Conservation (phyloP, 129 eudicot species). For the Saposhnikovia divaricata region DNA sequence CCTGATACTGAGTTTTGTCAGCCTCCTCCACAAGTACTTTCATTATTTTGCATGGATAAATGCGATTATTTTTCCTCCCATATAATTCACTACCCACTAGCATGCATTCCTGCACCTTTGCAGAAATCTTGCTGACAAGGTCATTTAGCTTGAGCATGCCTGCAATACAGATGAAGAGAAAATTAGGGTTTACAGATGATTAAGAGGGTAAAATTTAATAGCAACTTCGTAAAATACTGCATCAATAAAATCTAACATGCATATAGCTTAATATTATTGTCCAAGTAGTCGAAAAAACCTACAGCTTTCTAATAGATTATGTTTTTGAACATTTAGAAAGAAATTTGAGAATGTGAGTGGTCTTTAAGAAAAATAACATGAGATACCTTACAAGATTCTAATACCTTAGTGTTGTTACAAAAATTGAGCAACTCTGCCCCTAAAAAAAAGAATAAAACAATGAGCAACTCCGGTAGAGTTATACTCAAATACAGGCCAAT, state of each 20-base stretch:
- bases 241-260: background rate
- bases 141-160: conserved; percentile 82
- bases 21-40: conserved; percentile 52
- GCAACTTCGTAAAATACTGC: background rate
- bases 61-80: conserved; percentile 61
- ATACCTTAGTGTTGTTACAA: background rate
- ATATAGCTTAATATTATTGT: background rate
- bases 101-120: conserved; percentile 50
- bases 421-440: background rate
- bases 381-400: background rate
- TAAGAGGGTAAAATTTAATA: background rate
- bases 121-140: conserved; percentile 51
- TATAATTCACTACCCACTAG: conserved; percentile 64
- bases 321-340: background rate
- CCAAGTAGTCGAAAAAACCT: background rate
- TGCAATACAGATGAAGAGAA: conserved; percentile 17
- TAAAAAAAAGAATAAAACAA: too few relatives aligned
- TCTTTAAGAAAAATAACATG: background rate
- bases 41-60: conserved; percentile 66
- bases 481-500: background rate
- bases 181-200: background rate
- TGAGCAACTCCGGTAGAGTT: background rate
- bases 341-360: background rate
- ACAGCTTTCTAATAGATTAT: background rate
- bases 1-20: conserved; percentile 57